Conservation (phyloP, 805 yeast genomes). For the Brettanomyces bruxellensis region DNA sequence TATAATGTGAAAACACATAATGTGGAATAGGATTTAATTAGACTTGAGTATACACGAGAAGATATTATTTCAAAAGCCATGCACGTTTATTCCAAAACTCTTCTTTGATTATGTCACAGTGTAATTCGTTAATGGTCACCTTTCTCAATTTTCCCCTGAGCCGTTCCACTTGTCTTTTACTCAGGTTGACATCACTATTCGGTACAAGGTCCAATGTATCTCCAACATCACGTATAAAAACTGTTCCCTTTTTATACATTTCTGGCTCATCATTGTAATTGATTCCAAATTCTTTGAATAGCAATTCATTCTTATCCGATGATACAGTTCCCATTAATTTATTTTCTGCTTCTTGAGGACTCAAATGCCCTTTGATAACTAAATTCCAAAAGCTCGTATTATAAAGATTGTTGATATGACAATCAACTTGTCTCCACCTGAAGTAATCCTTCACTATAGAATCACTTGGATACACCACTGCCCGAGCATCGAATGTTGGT, state of each 20-base stretch:
- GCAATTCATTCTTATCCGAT: constrained; percentile 80
- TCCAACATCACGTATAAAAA: constrained; percentile 39
- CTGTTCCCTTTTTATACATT: constrained; percentile 78
- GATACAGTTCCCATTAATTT: constrained; percentile 69
- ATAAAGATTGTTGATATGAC: constrained; percentile 89
- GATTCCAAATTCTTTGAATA: constrained; percentile 68
- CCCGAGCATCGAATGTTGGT: constrained; percentile 89
- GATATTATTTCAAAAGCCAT: constrained; percentile 16
- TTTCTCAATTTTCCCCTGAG: constrained; percentile 39
- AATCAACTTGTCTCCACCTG: constrained; percentile 93
- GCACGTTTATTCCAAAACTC: constrained; percentile 51
- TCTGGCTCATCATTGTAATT: constrained; percentile 90
- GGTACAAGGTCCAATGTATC: not conserved
- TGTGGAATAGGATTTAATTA: not conserved
- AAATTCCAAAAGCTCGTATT: constrained; percentile 90
- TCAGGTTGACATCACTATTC: constrained; percentile 5
- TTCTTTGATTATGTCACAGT: constrained; percentile 57
- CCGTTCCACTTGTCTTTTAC: constrained; percentile 42
- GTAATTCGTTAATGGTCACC: constrained; percentile 35
- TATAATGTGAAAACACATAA: not conserved
- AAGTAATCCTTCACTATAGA: constrained; percentile 67
- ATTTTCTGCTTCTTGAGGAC: constrained; percentile 76
- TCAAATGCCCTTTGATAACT: constrained; percentile 57
- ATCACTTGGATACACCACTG: constrained; percentile 71
- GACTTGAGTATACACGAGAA: too few relatives aligned